These are phyloP conservation scores for Candida xyloterini DNA, from an alignment of 805 yeast species.

Conservation along the genomic window DNA sequence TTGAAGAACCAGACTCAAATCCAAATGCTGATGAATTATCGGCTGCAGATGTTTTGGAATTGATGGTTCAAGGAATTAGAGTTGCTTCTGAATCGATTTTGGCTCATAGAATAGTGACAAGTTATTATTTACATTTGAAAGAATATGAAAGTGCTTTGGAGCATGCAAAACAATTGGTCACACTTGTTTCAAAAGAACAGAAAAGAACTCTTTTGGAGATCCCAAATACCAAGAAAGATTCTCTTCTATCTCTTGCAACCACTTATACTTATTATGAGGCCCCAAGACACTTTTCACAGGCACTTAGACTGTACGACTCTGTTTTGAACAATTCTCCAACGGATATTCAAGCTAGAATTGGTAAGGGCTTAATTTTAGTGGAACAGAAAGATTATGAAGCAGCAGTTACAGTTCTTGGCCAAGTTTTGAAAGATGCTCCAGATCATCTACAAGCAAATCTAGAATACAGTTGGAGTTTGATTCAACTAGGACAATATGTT, in stretches of 20 bases:
- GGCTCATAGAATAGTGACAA: constrained; percentile 63
- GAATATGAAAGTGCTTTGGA: constrained; percentile 64
- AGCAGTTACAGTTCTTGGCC: constrained; percentile 52
- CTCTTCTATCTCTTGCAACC: constrained; percentile 66
- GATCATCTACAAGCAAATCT: constrained; percentile 56
- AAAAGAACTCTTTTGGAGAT: constrained; percentile 47
- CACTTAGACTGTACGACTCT: constrained; percentile 65
- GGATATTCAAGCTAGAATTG: constrained; percentile 62
- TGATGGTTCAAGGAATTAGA: constrained; percentile 39
- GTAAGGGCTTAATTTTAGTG: constrained; percentile 74
- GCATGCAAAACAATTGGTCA: constrained; percentile 58
- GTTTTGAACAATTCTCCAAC: constrained; percentile 43
- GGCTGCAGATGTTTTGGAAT: constrained; percentile 38
- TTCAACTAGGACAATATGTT: constrained; percentile 48
- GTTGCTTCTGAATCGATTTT: constrained; percentile 44
- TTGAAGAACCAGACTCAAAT: constrained; percentile 14
- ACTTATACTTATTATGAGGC: constrained; percentile 84
- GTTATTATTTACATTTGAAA: constrained; percentile 54
- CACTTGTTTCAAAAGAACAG: constrained; percentile 46
- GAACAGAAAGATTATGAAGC: constrained; percentile 56
- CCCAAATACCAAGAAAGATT: constrained; percentile 50
- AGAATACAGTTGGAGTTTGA: constrained; percentile 78
- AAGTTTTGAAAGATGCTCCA: constrained; percentile 48
- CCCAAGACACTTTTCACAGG: constrained; percentile 80
- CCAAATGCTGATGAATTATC: constrained; percentile 20